Conservation (phyloP, 192 early-diverging fungal genomes). For the Coemansia sp. region DNA sequence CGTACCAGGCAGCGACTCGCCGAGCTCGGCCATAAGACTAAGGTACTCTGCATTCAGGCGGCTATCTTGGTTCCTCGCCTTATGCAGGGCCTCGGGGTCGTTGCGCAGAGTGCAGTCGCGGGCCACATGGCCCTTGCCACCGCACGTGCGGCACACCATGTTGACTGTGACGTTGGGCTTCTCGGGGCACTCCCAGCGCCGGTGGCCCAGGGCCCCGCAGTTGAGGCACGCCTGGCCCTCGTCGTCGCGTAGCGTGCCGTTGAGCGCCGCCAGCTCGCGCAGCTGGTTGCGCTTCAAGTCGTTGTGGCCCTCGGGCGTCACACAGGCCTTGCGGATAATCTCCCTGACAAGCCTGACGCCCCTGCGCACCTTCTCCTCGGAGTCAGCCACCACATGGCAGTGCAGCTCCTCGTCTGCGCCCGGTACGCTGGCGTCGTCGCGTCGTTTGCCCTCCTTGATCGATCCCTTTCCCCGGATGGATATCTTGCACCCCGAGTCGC, state of each 20-base stretch:
- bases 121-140: conserved; percentile 86
- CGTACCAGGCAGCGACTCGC: conserved; percentile 47
- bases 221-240: conserved; percentile 92
- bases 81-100: conserved; percentile 72
- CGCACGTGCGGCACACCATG: conserved; percentile 86
- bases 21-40: conserved; percentile 93
- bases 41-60: conserved; percentile 89
- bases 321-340: conserved; percentile 90
- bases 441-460: conserved; percentile 88
- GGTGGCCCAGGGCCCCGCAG: conserved; percentile 89
- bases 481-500: conserved; percentile 92
- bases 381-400: conserved; percentile 85
- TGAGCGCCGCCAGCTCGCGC: conserved; percentile 90
- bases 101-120: conserved; percentile 88
- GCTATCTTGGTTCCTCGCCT: conserved; percentile 74
- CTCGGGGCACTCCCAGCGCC: conserved; percentile 89
- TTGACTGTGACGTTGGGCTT: conserved; percentile 79
- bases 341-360: conserved; percentile 86
- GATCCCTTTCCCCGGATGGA: conserved; percentile 95
- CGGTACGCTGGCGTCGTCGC: conserved; percentile 60
- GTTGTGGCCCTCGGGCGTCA: conserved; percentile 93
- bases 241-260: conserved; percentile 95
- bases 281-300: conserved; percentile 93
- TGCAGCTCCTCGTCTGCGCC: conserved; percentile 83
- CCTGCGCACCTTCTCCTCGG: conserved; percentile 81